Base-by-base conservation (phyloP, 2,329 filamentous ascomycete species). In the Alternaria arbusti region DNA sequence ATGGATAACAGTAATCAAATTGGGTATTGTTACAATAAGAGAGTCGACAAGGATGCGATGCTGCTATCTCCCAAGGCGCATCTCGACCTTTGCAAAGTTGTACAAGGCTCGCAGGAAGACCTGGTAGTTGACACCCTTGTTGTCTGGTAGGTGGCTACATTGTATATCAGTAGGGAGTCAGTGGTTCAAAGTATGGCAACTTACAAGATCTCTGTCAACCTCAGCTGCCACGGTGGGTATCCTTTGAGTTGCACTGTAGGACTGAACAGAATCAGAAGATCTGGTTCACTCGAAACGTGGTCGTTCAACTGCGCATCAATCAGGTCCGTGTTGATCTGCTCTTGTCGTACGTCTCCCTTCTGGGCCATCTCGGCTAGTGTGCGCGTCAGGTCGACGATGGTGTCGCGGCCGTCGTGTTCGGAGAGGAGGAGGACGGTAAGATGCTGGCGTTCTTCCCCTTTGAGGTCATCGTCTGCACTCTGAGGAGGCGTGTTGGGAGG, bases 351-450 rank as follows among this genome's bases (percentile, higher is more conserved):
- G 81, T 97, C 97, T 62, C 89, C 89, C 70, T 90, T 89, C 80
- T 98, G 96, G 7, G 93, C 92, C 96, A 99, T 98, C 76, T 97
- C 93, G 6, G 95, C 89, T 22, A 99, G 85, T 1, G 96, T 98
- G 76, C 94, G 93, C 45, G 96, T 99, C 49, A 99, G 86, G 79
- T 99, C 96, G 44, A 99, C 94, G 66, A 99, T 88, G 5, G 95
- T 97, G 75, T 97, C 93, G 58, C 95, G 89, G 52, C 96, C 95
- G 73, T 99, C 96, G 59, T 95, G 91, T 40, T 89, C 88, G 13
- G 93, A 97, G 54, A 99, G 88, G 43, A 99, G 87, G 61, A 97
- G 87, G 17, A 98, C 81, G 5, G 85, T 87, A 17, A 90, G 79
- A 63, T 86, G 82, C 23, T 79, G 80, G 61, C 68, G 66, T 57